phyloP scores from a whole-genome alignment of 2,329 filamentous ascomycete genomes.

The Stachybotrys chartarum region DNA sequence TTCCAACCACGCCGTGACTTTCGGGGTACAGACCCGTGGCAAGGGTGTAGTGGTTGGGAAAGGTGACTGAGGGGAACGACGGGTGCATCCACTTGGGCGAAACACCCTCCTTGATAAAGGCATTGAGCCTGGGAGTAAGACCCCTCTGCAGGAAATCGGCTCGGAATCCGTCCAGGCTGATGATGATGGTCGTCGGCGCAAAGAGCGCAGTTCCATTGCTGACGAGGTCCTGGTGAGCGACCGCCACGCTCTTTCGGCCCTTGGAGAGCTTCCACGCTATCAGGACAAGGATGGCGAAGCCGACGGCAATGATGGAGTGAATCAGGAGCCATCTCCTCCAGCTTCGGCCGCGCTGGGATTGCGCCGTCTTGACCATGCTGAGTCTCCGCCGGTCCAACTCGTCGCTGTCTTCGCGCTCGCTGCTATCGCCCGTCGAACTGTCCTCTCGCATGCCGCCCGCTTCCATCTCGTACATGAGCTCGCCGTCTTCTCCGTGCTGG shows the following conservation, averaged over 20 bases:
- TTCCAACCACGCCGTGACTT: constrained; percentile 86
- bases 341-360: constrained; percentile 40
- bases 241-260: constrained; percentile 26
- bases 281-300: constrained; percentile 48
- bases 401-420: constrained; percentile 53
- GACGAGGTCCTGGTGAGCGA: constrained; percentile 27
- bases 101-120: constrained; percentile 74
- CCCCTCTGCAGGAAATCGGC: constrained; percentile 84
- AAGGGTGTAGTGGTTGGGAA: constrained; percentile 92
- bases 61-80: constrained; percentile 93
- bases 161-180: constrained; percentile 92
- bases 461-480: constrained; percentile 87
- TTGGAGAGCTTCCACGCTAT: constrained; percentile 53
- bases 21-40: constrained; percentile 91
- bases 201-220: constrained; percentile 88
- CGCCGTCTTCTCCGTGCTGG: constrained; percentile 59
- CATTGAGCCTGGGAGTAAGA: constrained; percentile 73
- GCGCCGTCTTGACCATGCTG: constrained; percentile 38
- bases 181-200: constrained; percentile 83
- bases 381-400: constrained; percentile 48
- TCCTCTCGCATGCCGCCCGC: constrained; percentile 66
- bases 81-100: constrained; percentile 90
- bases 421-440: constrained; percentile 55
- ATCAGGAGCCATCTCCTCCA: constrained; percentile 50
- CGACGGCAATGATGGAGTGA: constrained; percentile 42